These are phyloP conservation scores for Cyberlindnera saturnus DNA, from an alignment of 805 yeast genomes.

Conservation along the genomic window DNA sequence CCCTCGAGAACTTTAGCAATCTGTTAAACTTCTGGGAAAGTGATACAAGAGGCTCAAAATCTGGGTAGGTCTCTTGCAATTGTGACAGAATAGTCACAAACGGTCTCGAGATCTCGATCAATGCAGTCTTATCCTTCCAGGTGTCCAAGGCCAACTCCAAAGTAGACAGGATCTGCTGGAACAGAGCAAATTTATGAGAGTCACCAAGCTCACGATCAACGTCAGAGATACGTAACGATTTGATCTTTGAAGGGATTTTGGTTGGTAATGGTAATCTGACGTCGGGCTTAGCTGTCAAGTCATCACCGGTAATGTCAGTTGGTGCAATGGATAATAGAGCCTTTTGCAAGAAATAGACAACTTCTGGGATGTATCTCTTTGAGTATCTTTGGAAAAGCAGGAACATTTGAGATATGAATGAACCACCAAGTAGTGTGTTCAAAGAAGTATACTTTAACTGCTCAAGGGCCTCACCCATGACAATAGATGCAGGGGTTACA, in stretches of 20 bases:
- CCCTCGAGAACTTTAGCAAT: conserved; percentile 39
- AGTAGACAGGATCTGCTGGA: conserved; percentile 26
- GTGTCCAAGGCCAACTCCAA: conserved; percentile 29
- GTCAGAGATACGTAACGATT: conserved; percentile 16
- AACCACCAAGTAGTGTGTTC: conserved; percentile 47
- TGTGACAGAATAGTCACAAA: conserved; percentile 38
- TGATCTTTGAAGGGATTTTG: conserved; percentile 1
- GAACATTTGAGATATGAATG: conserved; percentile 59
- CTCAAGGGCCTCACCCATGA: conserved; percentile 66
- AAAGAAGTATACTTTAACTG: conserved; percentile 37
- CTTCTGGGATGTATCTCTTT: conserved; percentile 80
- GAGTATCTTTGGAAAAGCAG: conserved; percentile 73
- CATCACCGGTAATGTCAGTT: conserved; percentile 14
- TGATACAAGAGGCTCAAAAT: conserved; percentile 27
- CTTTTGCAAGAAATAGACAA: conserved; percentile 50
- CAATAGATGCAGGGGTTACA: conserved; percentile 73
- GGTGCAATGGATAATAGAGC: conserved; percentile 41
- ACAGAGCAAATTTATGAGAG: conserved; percentile 15
- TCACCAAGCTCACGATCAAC: conserved; percentile 26
- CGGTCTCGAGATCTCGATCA: conserved; percentile 51
- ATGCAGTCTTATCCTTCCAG: conserved; percentile 61
- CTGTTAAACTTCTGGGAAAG: conserved; percentile 41
- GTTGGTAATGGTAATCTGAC: conserved; percentile 21
- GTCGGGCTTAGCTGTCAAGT: conserved; percentile 10
- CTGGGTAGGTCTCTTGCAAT: conserved; percentile 31